Conservation (phyloP, 768 basidiomycete genomes). For the Hygrocybe punicea region DNA sequence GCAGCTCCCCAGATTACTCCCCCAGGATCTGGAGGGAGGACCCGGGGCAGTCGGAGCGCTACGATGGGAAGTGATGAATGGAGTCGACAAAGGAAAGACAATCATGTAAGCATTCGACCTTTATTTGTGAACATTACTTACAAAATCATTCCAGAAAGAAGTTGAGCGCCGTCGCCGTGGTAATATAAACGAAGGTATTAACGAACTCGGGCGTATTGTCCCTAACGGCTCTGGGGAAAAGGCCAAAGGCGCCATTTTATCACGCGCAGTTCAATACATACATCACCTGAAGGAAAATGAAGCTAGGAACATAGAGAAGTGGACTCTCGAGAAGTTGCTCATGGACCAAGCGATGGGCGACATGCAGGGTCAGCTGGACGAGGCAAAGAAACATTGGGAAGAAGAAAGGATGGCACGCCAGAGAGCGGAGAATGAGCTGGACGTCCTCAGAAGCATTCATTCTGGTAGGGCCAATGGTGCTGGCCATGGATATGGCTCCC, state of each 20-base stretch:
- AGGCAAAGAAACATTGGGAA: conserved; percentile 77
- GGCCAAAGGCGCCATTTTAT: conserved; percentile 85
- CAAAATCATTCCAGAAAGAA: conserved; percentile 70
- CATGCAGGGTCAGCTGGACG: conserved; percentile 77
- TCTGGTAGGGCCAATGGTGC: neutral
- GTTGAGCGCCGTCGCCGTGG: conserved; percentile 93
- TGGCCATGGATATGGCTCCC: neutral
- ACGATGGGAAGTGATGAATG: conserved; percentile 75
- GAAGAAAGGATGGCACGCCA: conserved; percentile 63
- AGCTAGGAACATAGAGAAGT: conserved; percentile 86
- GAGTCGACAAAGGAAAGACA: conserved; percentile 77
- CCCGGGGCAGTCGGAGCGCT: conserved; percentile 53
- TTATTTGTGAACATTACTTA: neutral
- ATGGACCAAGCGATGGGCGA: conserved; percentile 94
- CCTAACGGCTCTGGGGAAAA: conserved; percentile 85
- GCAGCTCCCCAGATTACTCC: conserved; percentile 24
- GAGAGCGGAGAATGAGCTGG: conserved; percentile 63
- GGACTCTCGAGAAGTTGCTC: conserved; percentile 87
- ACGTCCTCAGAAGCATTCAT: conserved; percentile 34
- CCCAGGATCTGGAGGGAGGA: conserved; percentile 35
- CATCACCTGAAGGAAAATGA: conserved; percentile 89
- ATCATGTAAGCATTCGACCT: conserved; percentile 54
- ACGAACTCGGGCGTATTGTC: conserved; percentile 82
- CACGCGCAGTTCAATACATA: conserved; percentile 87
- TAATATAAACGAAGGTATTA: conserved; percentile 96